Percentiles rank a stretch among this genome's conserved stretches.
Conservation (phyloP, 805 yeast species). For the Wickerhamiella hasegawae region DNA sequence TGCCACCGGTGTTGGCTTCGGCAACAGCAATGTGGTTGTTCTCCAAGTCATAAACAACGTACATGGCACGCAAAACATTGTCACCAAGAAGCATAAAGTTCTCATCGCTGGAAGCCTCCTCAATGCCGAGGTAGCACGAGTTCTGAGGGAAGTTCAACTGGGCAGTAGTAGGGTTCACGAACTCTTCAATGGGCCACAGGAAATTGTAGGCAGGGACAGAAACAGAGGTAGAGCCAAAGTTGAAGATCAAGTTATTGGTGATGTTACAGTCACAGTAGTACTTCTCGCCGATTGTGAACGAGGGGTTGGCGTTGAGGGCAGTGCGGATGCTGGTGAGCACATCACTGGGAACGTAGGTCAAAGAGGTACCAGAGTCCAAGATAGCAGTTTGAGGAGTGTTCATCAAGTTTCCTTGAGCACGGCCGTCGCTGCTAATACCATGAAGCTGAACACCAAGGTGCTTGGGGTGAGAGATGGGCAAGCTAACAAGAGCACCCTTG, state of each 20-base stretch:
- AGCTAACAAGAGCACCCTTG: constrained; percentile 26
- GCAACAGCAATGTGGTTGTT: constrained; percentile 39
- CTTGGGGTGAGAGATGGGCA: constrained; percentile 23
- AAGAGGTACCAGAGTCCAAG: constrained; percentile 41
- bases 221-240: constrained; percentile 18
- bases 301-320: constrained; percentile 25
- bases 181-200: constrained; percentile 22
- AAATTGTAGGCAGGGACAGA: constrained; percentile 20
- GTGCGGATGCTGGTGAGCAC: constrained; percentile 21
- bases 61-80: constrained; percentile 40
- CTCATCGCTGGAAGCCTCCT: constrained; percentile 15
- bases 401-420: constrained; percentile 15
- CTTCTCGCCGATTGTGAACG: constrained; percentile 21
- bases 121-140: constrained; percentile 23
- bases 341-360: constrained; percentile 30
- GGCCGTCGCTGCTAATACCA: constrained; percentile 16
- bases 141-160: constrained; percentile 21
- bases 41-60: constrained; percentile 48
- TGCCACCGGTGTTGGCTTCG: constrained; percentile 16
- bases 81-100: constrained; percentile 40
- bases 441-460: constrained; percentile 20
- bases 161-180: constrained; percentile 18
- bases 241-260: constrained; percentile 16
- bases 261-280: constrained; percentile 25
- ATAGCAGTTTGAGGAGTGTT: constrained; percentile 23